These are phyloP conservation scores for Blakeslea trispora DNA, from an alignment of 371 early-diverging fungal species.

Conservation along the genomic window DNA sequence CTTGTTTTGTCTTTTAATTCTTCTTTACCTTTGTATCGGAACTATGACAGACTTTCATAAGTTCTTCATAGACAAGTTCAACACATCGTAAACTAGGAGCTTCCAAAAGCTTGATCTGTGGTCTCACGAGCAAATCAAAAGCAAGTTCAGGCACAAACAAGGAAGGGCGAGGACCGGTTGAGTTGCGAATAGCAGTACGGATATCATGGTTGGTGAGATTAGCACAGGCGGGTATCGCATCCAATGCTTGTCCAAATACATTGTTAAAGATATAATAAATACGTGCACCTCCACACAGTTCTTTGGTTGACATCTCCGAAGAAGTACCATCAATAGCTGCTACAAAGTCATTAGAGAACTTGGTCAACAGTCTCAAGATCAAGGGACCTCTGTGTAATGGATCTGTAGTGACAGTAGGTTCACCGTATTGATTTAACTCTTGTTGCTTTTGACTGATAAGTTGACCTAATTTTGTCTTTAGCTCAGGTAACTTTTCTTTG, in stretches of 20 bases:
- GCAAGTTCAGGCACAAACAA: slow-evolving; percentile 92
- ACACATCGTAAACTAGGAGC: slow-evolving; percentile 84
- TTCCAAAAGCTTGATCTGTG: slow-evolving; percentile 79
- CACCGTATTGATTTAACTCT: slow-evolving; percentile 77
- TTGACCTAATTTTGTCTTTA: slow-evolving; percentile 79
- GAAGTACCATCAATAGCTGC: slow-evolving; percentile 83
- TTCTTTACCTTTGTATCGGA: slow-evolving; percentile 55
- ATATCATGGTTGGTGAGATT: slow-evolving; percentile 82
- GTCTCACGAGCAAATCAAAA: slow-evolving; percentile 86
- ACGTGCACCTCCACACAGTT: slow-evolving; percentile 89
- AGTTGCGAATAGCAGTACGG: slow-evolving; percentile 88
- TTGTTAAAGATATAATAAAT: slow-evolving; percentile 90
- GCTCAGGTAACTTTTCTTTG: slow-evolving; percentile 78
- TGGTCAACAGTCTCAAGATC: slow-evolving; percentile 77
- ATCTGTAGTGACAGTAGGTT: slow-evolving; percentile 54
- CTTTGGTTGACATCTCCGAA: slow-evolving; percentile 85
- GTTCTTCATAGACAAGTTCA: slow-evolving; percentile 86
- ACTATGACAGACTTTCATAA: slow-evolving; percentile 85
- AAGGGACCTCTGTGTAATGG: slow-evolving; percentile 63
- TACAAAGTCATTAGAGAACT: slow-evolving; percentile 79
- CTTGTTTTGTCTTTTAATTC: no score
- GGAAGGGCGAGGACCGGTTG: slow-evolving; percentile 83
- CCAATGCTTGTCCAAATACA: slow-evolving; percentile 79
- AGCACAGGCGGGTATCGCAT: slow-evolving; percentile 75
- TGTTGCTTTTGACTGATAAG: slow-evolving; percentile 80